Percentiles rank a stretch among this genome's conserved stretches.
phyloP scores from a whole-genome alignment of 2,329 filamentous ascomycete genomes.

The Fusarium clavum region DNA sequence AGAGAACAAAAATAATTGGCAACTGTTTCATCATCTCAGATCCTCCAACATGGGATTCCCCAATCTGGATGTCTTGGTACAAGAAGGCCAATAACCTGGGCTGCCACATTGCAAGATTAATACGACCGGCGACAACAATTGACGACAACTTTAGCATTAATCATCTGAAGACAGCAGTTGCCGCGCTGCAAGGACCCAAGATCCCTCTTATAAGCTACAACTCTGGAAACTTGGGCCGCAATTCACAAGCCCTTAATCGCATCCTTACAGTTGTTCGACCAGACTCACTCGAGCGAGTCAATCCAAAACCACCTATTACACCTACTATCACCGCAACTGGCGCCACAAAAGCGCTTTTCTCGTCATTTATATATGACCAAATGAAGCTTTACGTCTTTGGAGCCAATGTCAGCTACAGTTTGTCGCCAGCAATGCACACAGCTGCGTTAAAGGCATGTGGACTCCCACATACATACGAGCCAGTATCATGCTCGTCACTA shows the following conservation, averaged over 20 bases:
- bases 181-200: slow-evolving; percentile 53
- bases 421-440: slow-evolving; percentile 84
- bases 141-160: slow-evolving; percentile 73
- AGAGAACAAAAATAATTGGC: slow-evolving; percentile 71
- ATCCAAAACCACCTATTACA: slow-evolving; percentile 41
- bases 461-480: slow-evolving; percentile 75
- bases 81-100: slow-evolving; percentile 66
- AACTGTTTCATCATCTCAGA: slow-evolving; percentile 59
- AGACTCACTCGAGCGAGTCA: slow-evolving; percentile 45
- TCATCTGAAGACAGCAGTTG: slow-evolving; percentile 63
- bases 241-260: slow-evolving; percentile 74
- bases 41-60: slow-evolving; percentile 66
- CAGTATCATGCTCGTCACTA: slow-evolving; percentile 71
- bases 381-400: slow-evolving; percentile 81
- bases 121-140: slow-evolving; percentile 66
- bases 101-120: slow-evolving; percentile 72
- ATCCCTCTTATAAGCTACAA: slow-evolving; percentile 73
- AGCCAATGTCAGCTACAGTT: slow-evolving; percentile 76
- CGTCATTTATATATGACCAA: slow-evolving; percentile 73
- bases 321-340: slow-evolving; percentile 67
- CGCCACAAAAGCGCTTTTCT: slow-evolving; percentile 73
- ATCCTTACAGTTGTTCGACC: slow-evolving; percentile 70
- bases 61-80: slow-evolving; percentile 67
- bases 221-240: slow-evolving; percentile 70
- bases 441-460: slow-evolving; percentile 75